These are phyloP conservation scores for Gryganskiella cystojenkinii DNA, from an alignment of 192 early-diverging fungal species.

Conservation along the genomic window DNA sequence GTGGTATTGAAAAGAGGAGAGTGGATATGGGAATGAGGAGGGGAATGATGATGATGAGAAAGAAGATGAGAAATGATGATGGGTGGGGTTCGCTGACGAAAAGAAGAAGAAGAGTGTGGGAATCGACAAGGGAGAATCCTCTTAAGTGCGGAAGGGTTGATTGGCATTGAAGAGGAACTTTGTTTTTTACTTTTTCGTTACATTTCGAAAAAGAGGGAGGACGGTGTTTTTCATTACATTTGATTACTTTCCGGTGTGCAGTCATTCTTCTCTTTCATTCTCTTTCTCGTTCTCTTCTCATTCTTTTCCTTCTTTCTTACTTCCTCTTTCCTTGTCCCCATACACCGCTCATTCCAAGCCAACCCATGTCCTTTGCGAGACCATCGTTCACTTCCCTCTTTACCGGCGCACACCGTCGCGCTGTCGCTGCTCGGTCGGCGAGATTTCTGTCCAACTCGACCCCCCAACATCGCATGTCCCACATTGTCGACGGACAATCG, in stretches of 20 bases:
- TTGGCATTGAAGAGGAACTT: slow-evolving; percentile 14
- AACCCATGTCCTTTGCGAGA: neutral
- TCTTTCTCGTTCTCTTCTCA: neutral
- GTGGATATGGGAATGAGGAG: neutral
- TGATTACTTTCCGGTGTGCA: neutral
- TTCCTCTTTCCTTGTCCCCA: neutral
- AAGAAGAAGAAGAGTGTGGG: neutral
- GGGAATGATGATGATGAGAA: slow-evolving; percentile 4
- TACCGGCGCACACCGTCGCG: slow-evolving; percentile 2
- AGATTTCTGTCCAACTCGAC: slow-evolving; percentile 16
- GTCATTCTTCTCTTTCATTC: neutral
- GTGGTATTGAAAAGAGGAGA: neutral
- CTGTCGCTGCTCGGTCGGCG: neutral
- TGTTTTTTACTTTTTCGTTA: too few species aligned
- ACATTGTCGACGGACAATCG: slow-evolving; percentile 37
- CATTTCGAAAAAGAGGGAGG: too few species aligned
- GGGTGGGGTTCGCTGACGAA: neutral
- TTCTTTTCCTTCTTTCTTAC: neutral
- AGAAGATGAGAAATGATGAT: neutral
- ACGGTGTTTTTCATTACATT: too few species aligned
- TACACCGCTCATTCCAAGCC: neutral
- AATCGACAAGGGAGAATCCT: neutral
- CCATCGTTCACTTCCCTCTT: slow-evolving; percentile 3
- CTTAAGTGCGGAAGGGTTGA: too few species aligned
- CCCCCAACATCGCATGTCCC: slow-evolving; percentile 17